Evolutionary conservation across 331 rosid genomes (phyloP).

Genomic region (Quercus tomentella): DNA sequence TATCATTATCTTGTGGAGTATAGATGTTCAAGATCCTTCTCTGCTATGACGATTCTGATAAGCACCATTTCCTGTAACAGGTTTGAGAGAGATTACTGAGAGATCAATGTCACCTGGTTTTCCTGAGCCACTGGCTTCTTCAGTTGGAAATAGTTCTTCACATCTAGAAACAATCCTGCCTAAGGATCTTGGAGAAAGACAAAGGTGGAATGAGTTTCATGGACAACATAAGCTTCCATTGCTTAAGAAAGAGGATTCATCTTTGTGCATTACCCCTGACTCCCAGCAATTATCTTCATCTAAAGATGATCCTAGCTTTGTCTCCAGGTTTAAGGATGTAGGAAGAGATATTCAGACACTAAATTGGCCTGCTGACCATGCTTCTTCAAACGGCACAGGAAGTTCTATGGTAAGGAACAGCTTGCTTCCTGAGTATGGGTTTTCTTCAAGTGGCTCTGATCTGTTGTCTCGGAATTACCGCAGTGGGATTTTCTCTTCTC

Average conservation of each 20-base stretch:
- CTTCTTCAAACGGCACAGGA: constrained; percentile 18
- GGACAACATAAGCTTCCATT: constrained; percentile 34
- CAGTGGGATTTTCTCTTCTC: constrained; percentile 36
- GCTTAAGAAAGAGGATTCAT: constrained; percentile 32
- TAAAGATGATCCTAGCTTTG: constrained; percentile 15
- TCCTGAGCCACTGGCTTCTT: constrained; percentile 34
- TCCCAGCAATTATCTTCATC: constrained; percentile 16
- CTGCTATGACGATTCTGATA: constrained; percentile 28
- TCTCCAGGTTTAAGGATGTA: constrained; percentile 21
- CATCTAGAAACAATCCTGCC: constrained; percentile 31
- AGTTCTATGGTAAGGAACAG: constrained; percentile 16
- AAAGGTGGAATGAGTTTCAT: constrained; percentile 35
- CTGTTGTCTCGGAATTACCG: constrained; percentile 27
- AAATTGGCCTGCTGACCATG: constrained; percentile 8
- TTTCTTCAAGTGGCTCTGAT: constrained; percentile 29
- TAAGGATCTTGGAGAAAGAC: constrained; percentile 36
- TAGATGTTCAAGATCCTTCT: constrained; percentile 29
- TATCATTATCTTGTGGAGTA: constrained; percentile 22
- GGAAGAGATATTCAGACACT: constrained; percentile 16
- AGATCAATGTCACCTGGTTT: constrained; percentile 43
- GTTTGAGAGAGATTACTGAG: constrained; percentile 36
- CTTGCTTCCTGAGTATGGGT: constrained; percentile 45
- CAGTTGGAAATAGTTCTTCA: constrained; percentile 31
- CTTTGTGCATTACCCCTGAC: constrained; percentile 6
- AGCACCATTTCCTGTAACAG: constrained; percentile 49